These are phyloP conservation scores for Arthrobotrys megalospora DNA, from an alignment of 2,329 filamentous ascomycete species.

Conservation along the genomic window DNA sequence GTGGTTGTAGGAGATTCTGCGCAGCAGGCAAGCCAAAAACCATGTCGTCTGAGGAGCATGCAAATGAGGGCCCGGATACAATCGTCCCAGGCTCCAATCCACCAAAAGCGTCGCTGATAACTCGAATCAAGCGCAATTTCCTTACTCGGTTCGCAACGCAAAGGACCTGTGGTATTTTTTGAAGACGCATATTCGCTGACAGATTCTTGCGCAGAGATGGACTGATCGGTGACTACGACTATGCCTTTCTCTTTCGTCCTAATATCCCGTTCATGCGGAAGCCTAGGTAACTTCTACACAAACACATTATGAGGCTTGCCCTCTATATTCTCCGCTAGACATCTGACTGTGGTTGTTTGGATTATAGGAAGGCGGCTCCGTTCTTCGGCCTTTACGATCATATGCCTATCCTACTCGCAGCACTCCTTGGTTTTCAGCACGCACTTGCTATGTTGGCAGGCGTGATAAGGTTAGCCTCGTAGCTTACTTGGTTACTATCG, in stretches of 20 bases:
- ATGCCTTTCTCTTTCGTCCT: conserved; percentile 85
- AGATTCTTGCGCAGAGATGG: conserved; percentile 71
- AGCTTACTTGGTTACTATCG: background rate
- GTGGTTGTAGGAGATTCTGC: background rate
- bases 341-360: conserved; percentile 70
- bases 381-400: conserved; percentile 79
- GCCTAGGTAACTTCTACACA: conserved; percentile 55
- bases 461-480: conserved; percentile 66
- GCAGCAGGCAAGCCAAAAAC: background rate
- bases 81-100: conserved; percentile 57
- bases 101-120: conserved; percentile 40
- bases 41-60: conserved; percentile 53
- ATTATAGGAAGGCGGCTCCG: conserved; percentile 74
- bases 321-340: conserved; percentile 63
- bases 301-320: conserved; percentile 60
- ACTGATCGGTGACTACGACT: conserved; percentile 88
- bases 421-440: conserved; percentile 78
- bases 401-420: conserved; percentile 77
- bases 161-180: background rate
- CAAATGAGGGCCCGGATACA: conserved; percentile 55
- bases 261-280: conserved; percentile 30
- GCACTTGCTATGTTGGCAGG: conserved; percentile 77
- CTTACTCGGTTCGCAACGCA: conserved; percentile 38
- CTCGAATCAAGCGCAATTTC: conserved; percentile 50
- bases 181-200: background rate